Evolutionary conservation across 2,329 filamentous ascomycete genomes (phyloP), one percentile per base, ranked within the genome.

Genomic region (Bipolaris zeicola): DNA sequence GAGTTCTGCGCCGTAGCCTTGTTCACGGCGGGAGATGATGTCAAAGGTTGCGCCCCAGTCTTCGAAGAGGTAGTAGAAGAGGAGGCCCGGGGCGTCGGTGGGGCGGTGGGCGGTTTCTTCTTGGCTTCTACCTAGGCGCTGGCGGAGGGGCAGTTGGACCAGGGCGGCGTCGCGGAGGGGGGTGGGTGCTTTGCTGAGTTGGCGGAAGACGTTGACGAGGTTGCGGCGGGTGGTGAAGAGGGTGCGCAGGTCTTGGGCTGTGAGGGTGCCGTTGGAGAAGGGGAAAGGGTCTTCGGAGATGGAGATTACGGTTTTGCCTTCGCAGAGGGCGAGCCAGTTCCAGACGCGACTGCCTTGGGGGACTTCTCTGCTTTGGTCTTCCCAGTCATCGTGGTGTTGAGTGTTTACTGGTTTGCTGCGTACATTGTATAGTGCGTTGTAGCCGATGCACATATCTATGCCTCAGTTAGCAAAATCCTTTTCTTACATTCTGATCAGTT

Each of bases 291-390:
- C 80, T 68, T 91, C 89, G 54, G 89, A 85, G 38, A 92, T 85
- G 0, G 88, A 88, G 50, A 92, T 82, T 36, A 91, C 83, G 0
- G 89, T 91, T 61, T 85, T 86, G 85, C 91, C 88, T 62, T 87
- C 81, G 61, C 86, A 89, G 7, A 91, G 73, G 3, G 89, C 77
- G 5, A 91, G 79, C 89, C 89, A 92, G 18, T 87, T 87, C 88
- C 88, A 92, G 6, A 87, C 74, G 22, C 86, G 75, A 58, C 78
- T 82, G 24, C 82, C 82, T 45, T 81, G 75, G 5, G 82, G 83
- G 7, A 80, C 60, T 39, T 77, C 74, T 28, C 60, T 65, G 16
- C 60, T 62, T 8, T 68, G 65, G 6, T 73, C 64, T n/a, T 70
- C 56, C 28, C 68, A 59, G 1, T 65, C 58, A 31, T 69, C 60